These are phyloP conservation scores for Eucalyptus leucophloia DNA, from an alignment of 345 rosid species.

Conservation along the genomic window DNA sequence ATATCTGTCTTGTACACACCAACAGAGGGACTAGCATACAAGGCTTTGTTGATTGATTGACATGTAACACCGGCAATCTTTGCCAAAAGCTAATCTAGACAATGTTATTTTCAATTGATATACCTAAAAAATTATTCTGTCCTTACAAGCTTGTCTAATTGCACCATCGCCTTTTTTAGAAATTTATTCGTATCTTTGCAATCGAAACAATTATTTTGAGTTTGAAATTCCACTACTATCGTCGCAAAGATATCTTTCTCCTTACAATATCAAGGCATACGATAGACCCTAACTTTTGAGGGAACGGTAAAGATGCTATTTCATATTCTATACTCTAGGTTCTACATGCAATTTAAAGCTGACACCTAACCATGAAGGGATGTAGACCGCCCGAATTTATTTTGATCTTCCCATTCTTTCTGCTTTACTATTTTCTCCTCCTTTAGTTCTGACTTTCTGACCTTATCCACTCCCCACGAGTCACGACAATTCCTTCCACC, in stretches of 20 bases:
- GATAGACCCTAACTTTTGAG: background rate
- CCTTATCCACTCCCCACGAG: background rate
- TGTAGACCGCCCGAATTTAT: background rate
- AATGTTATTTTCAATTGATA: background rate
- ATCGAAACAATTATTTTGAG: background rate
- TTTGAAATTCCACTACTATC: background rate
- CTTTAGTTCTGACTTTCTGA: background rate
- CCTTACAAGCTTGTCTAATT: background rate
- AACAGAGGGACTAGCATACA: background rate
- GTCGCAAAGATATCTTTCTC: background rate
- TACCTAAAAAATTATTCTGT: background rate
- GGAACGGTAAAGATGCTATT: background rate
- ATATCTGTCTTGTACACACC: too few species aligned
- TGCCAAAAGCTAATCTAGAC: background rate
- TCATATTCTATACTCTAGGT: background rate
- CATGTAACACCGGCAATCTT: background rate
- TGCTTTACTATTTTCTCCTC: background rate
- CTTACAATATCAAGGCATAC: background rate
- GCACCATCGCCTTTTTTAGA: fast-evolving
- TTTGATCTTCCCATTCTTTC: background rate
- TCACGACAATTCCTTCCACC: background rate
- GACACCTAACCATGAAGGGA: background rate
- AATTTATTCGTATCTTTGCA: background rate
- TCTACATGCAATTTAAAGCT: background rate
- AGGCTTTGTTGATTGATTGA: background rate